Evolutionary conservation across 352 stramenopile genomes (phyloP).

Genomic region (Phytophthora syringae): DNA sequence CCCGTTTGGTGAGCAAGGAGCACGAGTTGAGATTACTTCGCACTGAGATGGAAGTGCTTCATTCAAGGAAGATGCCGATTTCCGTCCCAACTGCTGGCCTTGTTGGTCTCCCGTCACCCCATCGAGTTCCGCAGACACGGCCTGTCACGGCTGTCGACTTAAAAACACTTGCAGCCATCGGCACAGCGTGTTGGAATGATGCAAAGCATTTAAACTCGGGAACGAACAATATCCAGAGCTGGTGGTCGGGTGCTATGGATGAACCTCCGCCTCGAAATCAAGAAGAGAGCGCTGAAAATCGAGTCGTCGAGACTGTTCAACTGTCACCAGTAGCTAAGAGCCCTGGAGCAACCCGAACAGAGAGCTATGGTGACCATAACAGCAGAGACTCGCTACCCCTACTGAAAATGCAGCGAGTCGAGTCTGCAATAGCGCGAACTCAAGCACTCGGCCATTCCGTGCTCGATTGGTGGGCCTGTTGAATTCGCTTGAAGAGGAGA

Average conservation of each 20-base stretch:
- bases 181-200: conserved; percentile 4
- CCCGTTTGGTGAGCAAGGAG: conserved; percentile 31
- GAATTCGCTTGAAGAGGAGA: conserved; percentile 76
- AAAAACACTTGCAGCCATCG: conserved; percentile 9
- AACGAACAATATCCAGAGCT: conserved; percentile 55
- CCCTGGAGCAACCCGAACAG: neutral
- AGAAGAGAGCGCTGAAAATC: conserved; percentile 10
- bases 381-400: conserved; percentile 2
- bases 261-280: conserved; percentile 20
- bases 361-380: neutral
- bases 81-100: conserved; percentile 3
- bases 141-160: conserved; percentile 40
- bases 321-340: conserved; percentile 1
- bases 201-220: conserved; percentile 13
- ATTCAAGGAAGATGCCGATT: conserved; percentile 20
- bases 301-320: neutral
- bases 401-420: conserved; percentile 7
- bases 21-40: conserved; percentile 30
- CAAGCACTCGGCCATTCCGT: conserved; percentile 48
- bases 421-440: conserved; percentile 29
- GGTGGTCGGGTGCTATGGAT: conserved; percentile 49
- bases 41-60: conserved; percentile 16
- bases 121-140: conserved; percentile 19
- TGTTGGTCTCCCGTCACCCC: no score
- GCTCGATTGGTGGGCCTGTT: conserved; percentile 66